These are phyloP conservation scores for Penicillium verrucosum DNA, from an alignment of 2,329 filamentous ascomycete species.

Conservation along the genomic window DNA sequence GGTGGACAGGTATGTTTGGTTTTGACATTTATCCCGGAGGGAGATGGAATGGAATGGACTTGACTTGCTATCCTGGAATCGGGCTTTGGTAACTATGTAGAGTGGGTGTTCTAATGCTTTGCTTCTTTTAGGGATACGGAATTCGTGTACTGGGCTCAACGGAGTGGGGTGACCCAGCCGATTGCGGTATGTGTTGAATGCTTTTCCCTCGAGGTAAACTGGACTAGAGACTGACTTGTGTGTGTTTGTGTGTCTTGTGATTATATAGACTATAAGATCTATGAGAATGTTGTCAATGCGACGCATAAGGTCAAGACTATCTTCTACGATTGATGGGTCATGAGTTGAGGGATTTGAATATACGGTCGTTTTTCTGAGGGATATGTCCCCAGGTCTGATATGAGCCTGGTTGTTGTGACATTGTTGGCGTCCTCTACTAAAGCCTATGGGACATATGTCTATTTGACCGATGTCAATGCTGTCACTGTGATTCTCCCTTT, in stretches of 20 bases:
- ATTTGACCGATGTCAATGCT: neutral
- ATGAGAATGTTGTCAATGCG: slow-evolving; percentile 76
- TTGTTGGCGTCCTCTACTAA: neutral
- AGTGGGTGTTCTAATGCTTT: neutral
- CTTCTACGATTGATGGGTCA: slow-evolving; percentile 56
- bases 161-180: slow-evolving; percentile 43
- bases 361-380: neutral
- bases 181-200: slow-evolving; percentile 34
- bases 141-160: slow-evolving; percentile 41
- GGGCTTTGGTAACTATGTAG: neutral
- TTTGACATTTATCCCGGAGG: neutral
- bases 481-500: neutral
- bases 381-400: neutral
- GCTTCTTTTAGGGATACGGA: slow-evolving; percentile 33
- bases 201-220: neutral
- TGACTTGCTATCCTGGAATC: neutral
- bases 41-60: neutral
- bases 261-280: slow-evolving; percentile 66
- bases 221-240: neutral
- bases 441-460: neutral
- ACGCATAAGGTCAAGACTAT: slow-evolving; percentile 79
- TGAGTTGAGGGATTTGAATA: neutral
- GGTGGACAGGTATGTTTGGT: slow-evolving; percentile 35
- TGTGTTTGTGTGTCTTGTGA: neutral
- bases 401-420: neutral